Evolutionary conservation across 805 yeast genomes (phyloP).

Genomic region (Wickerhamiella siamensis): DNA sequence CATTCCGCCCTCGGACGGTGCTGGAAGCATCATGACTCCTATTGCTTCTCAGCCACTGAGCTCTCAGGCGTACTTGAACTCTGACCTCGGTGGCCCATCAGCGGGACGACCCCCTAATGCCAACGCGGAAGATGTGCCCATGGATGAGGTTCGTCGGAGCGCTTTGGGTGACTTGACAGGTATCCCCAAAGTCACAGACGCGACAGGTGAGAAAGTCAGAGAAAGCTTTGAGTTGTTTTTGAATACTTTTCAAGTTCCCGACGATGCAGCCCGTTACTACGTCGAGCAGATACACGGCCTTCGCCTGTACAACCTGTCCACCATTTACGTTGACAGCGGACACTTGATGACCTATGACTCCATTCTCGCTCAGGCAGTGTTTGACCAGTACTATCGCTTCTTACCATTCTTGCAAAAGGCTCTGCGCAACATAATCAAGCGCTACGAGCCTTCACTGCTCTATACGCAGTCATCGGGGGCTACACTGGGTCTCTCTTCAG

Average conservation of each 20-base stretch:
- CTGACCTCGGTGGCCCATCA: not conserved
- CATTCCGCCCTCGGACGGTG: not conserved
- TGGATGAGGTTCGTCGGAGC: conserved; percentile 14
- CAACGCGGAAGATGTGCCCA: conserved; percentile 7
- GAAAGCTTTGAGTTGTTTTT: conserved; percentile 80
- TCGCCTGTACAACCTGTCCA: conserved; percentile 58
- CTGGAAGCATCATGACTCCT: not conserved
- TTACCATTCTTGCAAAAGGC: conserved; percentile 71
- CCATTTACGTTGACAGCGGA: conserved; percentile 72
- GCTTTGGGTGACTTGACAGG: conserved; percentile 12
- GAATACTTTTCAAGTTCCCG: conserved; percentile 39
- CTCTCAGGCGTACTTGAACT: not conserved
- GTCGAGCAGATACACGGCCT: conserved; percentile 68
- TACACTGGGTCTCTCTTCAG: conserved; percentile 17
- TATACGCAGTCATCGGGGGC: conserved; percentile 16
- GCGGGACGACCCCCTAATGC: too few relatives aligned
- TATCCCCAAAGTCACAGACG: conserved; percentile 77
- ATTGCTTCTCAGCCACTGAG: not conserved
- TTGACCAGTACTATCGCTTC: conserved; percentile 86
- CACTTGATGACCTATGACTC: conserved; percentile 56
- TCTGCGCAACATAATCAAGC: conserved; percentile 54
- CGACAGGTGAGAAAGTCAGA: conserved; percentile 85
- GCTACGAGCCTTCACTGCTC: conserved; percentile 59
- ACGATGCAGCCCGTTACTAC: conserved; percentile 39
- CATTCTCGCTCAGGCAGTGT: conserved; percentile 63